Evolutionary conservation across 495 filamentous ascomycete genomes (phyloP).

Genomic region (Penicillium angulare): DNA sequence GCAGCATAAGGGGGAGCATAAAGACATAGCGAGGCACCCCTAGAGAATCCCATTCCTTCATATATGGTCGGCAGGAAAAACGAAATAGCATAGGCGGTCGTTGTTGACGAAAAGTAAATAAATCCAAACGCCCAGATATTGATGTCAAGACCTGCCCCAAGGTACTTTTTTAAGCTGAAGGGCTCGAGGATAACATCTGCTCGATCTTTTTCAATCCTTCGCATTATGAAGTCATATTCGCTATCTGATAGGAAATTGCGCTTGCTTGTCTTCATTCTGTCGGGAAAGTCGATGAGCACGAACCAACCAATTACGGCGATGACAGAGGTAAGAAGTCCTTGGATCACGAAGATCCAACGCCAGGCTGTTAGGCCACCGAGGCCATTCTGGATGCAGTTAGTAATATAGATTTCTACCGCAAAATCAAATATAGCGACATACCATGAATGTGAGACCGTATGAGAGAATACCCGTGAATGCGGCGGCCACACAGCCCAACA

Average conservation of each 20-base stretch:
- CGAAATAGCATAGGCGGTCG: slow-evolving; percentile 47
- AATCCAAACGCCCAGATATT: slow-evolving; percentile 43
- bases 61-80: slow-evolving; percentile 55
- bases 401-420: background rate
- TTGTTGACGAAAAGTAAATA: slow-evolving; percentile 46
- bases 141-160: slow-evolving; percentile 24
- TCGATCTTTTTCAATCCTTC: slow-evolving; percentile 36
- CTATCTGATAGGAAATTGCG: slow-evolving; percentile 37
- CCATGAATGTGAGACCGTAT: slow-evolving; percentile 55
- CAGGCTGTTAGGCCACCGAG: slow-evolving; percentile 13
- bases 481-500: slow-evolving; percentile 54
- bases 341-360: slow-evolving; percentile 25
- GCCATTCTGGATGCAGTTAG: slow-evolving; percentile 17
- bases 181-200: slow-evolving; percentile 29
- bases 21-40: slow-evolving; percentile 41
- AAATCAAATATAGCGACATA: background rate
- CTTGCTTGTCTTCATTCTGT: slow-evolving; percentile 26
- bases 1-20: slow-evolving; percentile 42
- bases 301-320: slow-evolving; percentile 32
- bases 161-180: slow-evolving; percentile 30
- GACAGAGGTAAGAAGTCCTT: slow-evolving; percentile 31
- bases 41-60: slow-evolving; percentile 46
- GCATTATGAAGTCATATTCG: slow-evolving; percentile 36
- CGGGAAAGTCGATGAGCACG: slow-evolving; percentile 51
- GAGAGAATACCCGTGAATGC: slow-evolving; percentile 58